phyloP scores from a whole-genome alignment of 441 rosid genomes.

The Flueggea neowawraea region DNA sequence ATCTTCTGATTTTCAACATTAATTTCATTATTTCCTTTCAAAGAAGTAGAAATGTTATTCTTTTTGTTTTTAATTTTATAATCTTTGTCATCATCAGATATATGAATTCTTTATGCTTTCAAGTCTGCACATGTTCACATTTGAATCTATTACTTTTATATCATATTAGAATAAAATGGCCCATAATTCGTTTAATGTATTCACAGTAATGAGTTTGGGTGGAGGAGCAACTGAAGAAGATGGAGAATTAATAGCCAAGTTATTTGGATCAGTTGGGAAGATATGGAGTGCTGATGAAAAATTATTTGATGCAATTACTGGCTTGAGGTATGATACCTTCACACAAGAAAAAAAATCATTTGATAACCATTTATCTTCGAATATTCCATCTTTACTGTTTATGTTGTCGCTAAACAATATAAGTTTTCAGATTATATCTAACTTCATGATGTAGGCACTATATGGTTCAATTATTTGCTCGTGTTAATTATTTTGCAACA shows the following conservation, averaged over 20 bases:
- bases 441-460: background rate
- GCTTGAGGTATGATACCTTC: slow-evolving; percentile 57
- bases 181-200: slow-evolving; percentile 16
- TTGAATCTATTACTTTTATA: background rate
- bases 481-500: background rate
- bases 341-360: background rate
- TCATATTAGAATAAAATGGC: background rate
- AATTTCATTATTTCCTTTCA: no score
- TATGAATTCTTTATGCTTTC: background rate
- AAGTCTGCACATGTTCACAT: background rate
- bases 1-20: no score
- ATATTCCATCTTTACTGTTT: no score
- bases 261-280: slow-evolving; percentile 85
- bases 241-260: slow-evolving; percentile 58
- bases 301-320: slow-evolving; percentile 87
- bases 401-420: no score
- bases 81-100: no score
- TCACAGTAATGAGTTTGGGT: slow-evolving; percentile 76
- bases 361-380: no score
- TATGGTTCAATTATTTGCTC: background rate
- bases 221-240: slow-evolving; percentile 71
- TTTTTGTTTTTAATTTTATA: no score
- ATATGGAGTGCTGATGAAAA: slow-evolving; percentile 87
- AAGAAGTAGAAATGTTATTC: no score
- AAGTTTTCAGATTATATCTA: no score